phyloP scores from a whole-genome alignment of 805 yeast genomes.

The Candida montana region DNA sequence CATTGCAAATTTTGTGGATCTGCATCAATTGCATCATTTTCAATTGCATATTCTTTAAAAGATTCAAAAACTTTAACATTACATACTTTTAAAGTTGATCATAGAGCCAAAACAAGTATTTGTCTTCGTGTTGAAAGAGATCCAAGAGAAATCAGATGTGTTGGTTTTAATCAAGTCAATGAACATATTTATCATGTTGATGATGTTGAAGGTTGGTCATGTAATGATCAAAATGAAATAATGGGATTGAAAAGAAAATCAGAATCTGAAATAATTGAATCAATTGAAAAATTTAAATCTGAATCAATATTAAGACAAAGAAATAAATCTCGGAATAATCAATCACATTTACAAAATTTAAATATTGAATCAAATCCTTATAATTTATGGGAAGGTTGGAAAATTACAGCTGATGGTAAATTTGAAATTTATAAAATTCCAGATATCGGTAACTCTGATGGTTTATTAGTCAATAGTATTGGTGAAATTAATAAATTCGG shows the following conservation, averaged over 20 bases:
- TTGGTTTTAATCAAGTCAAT: conserved; percentile 71
- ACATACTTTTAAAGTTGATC: conserved; percentile 70
- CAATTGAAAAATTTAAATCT: conserved; percentile 11
- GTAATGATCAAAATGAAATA: conserved; percentile 70
- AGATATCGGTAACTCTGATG: conserved; percentile 33
- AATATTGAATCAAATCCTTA: conserved; percentile 29
- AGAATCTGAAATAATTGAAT: conserved; percentile 24
- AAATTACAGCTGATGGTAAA: conserved; percentile 63
- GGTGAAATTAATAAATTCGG: conserved; percentile 70
- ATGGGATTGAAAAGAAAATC: conserved; percentile 57
- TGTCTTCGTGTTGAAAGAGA: conserved; percentile 91
- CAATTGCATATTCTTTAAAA: conserved; percentile 63
- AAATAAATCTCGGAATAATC: conserved; percentile 2
- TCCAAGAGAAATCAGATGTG: conserved; percentile 83
- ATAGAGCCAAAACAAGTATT: conserved; percentile 70
- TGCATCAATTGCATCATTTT: conserved; percentile 68
- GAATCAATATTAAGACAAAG: conserved; percentile 18
- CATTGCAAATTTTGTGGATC: conserved; percentile 92
- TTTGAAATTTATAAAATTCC: conserved; percentile 57
- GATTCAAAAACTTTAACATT: conserved; percentile 54
- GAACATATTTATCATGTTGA: conserved; percentile 67
- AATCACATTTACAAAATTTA: conserved; percentile 3
- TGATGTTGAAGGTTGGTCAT: conserved; percentile 71
- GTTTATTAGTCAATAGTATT: conserved; percentile 47
- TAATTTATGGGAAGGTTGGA: conserved; percentile 77